Conservation (phyloP, 805 yeast species). For the Teunomyces atbi region DNA sequence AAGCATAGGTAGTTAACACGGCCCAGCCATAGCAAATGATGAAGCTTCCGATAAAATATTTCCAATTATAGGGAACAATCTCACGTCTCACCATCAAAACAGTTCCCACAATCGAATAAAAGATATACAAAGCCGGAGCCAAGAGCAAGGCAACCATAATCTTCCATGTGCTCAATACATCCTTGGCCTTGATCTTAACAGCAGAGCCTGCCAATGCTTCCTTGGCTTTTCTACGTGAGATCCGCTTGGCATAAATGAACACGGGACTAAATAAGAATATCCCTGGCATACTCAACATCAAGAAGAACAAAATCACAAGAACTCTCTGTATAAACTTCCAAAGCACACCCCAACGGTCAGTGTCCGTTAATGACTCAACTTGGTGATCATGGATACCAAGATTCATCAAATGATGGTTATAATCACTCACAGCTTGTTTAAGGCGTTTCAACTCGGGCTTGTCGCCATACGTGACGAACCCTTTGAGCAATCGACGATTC, state of each 20-base stretch:
- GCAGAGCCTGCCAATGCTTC: conserved; percentile 39
- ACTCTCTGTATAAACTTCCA: conserved; percentile 25
- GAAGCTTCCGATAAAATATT: conserved; percentile 22
- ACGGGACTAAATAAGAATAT: conserved; percentile 39
- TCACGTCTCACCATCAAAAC: conserved; percentile 16
- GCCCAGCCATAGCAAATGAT: conserved; percentile 33
- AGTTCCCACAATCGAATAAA: conserved; percentile 37
- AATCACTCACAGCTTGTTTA: conserved; percentile 29
- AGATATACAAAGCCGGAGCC: conserved; percentile 40
- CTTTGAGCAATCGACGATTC: conserved; percentile 38
- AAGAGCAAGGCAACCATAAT: conserved; percentile 40
- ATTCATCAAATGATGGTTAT: conserved; percentile 29
- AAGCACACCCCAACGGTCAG: conserved; percentile 21
- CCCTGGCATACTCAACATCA: conserved; percentile 39
- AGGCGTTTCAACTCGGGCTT: conserved; percentile 33
- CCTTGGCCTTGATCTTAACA: conserved; percentile 41
- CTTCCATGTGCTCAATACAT: conserved; percentile 45
- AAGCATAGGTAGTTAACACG: conserved; percentile 40
- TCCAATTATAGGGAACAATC: conserved; percentile 9
- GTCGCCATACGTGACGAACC: conserved; percentile 33
- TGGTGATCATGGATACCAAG: conserved; percentile 43
- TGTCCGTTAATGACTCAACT: conserved; percentile 27
- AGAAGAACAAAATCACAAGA: conserved; percentile 25
- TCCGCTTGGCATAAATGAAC: conserved; percentile 32
- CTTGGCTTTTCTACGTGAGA: conserved; percentile 34